These are phyloP conservation scores for Oehlia diaphana DNA, from an alignment of 192 early-diverging fungal genomes.

Conservation along the genomic window DNA sequence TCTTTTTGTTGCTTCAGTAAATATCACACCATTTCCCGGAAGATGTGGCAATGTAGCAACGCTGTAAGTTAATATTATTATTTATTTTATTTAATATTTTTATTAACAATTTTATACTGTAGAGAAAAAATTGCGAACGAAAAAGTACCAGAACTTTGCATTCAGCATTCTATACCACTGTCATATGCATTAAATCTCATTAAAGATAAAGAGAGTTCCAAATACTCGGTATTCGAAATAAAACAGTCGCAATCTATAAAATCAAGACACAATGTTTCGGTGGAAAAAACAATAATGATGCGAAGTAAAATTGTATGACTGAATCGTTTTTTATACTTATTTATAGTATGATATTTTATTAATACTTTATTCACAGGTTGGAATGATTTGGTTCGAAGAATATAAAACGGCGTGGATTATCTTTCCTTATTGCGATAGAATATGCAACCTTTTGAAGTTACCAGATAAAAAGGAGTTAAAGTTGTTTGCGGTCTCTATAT, in stretches of 20 bases:
- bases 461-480: background rate
- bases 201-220: background rate
- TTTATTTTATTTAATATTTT: background rate
- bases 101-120: background rate
- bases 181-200: background rate
- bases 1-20: background rate
- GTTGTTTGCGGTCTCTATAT: background rate
- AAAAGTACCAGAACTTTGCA: background rate
- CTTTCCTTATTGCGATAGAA: background rate
- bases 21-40: background rate
- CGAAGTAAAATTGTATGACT: background rate
- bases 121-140: background rate
- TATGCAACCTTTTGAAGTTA: background rate
- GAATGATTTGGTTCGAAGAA: background rate
- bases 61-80: background rate
- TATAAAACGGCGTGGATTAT: background rate
- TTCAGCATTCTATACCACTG: background rate
- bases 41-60: background rate
- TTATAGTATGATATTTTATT: background rate
- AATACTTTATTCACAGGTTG: background rate
- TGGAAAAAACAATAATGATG: background rate
- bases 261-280: background rate
- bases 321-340: background rate
- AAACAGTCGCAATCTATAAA: background rate
- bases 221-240: background rate